These are phyloP conservation scores for Geranium rotundifolium DNA, from an alignment of 345 rosid genomes.

Conservation along the genomic window DNA sequence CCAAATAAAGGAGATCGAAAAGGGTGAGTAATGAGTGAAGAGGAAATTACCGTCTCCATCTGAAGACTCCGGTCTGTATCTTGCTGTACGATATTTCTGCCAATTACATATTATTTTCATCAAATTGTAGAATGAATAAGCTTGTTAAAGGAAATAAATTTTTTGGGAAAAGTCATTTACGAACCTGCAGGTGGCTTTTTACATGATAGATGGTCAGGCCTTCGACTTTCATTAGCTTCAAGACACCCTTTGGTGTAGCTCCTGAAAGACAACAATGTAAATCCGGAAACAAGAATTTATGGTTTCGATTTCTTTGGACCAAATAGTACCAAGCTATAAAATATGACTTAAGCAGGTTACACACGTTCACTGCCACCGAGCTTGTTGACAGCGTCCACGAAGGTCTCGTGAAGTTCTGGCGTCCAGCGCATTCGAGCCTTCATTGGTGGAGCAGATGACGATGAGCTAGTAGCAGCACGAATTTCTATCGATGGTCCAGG, in stretches of 20 bases:
- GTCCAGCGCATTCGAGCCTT: conserved; percentile 95
- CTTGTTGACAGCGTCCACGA: conserved; percentile 78
- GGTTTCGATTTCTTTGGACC: conserved; percentile 3
- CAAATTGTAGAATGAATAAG: conserved; percentile 5
- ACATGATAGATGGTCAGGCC: conserved; percentile 89
- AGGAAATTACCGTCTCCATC: conserved; percentile 32
- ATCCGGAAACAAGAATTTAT: conserved; percentile 5
- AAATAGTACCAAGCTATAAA: not conserved
- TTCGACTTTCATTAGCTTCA: conserved; percentile 68
- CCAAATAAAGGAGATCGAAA: not conserved
- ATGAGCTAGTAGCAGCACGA: conserved; percentile 17
- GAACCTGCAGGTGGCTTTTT: conserved; percentile 94
- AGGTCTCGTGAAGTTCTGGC: conserved; percentile 86
- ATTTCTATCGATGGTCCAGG: conserved; percentile 21
- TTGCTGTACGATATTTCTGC: conserved; percentile 95
- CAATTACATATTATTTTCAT: conserved; percentile 12
- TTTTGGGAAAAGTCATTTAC: conserved; percentile 4
- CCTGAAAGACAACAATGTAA: conserved; percentile 34
- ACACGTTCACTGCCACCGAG: conserved; percentile 86
- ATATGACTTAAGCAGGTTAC: conserved; percentile 14
- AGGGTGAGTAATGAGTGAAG: not conserved
- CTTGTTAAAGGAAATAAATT: conserved; percentile 4
- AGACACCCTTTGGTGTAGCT: conserved; percentile 88
- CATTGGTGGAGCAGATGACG: conserved; percentile 23
- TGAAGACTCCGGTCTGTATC: conserved; percentile 64